These are phyloP conservation scores for Pythium utonaiense DNA, from an alignment of 352 stramenopile genomes.

Conservation along the genomic window DNA sequence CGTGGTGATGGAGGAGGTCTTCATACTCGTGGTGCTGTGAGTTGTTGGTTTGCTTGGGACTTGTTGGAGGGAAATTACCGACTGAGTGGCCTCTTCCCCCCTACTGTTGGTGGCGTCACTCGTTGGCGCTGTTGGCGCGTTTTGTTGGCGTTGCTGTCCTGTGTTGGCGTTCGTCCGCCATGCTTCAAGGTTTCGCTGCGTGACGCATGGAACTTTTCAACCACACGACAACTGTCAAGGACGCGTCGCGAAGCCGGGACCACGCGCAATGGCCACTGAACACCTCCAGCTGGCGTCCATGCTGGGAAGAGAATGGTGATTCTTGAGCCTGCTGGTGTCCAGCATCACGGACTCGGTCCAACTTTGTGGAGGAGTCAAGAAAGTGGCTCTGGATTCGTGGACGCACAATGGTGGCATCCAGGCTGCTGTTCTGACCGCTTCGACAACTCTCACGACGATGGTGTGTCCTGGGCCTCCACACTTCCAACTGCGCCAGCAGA, in stretches of 20 bases:
- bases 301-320: neutral
- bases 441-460: neutral
- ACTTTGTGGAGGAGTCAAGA: neutral
- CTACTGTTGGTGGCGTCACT: neutral
- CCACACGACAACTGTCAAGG: neutral
- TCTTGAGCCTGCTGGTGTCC: constrained; percentile 14
- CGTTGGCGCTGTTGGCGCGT: neutral
- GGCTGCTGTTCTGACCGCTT: neutral
- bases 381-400: neutral
- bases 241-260: neutral
- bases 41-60: neutral
- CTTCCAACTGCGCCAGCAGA: neutral
- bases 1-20: constrained; percentile 12
- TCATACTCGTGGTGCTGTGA: constrained; percentile 15
- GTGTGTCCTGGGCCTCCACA: too few relatives aligned
- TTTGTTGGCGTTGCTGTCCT: neutral
- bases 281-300: constrained; percentile 8
- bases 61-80: neutral
- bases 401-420: neutral
- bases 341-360: neutral
- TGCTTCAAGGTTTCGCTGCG: neutral
- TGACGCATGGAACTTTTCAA: constrained; percentile 1
- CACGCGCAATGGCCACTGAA: neutral
- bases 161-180: neutral
- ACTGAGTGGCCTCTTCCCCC: neutral